Base-by-base conservation (phyloP, 148 eudicot species). In the Persicaria tinctoria region DNA sequence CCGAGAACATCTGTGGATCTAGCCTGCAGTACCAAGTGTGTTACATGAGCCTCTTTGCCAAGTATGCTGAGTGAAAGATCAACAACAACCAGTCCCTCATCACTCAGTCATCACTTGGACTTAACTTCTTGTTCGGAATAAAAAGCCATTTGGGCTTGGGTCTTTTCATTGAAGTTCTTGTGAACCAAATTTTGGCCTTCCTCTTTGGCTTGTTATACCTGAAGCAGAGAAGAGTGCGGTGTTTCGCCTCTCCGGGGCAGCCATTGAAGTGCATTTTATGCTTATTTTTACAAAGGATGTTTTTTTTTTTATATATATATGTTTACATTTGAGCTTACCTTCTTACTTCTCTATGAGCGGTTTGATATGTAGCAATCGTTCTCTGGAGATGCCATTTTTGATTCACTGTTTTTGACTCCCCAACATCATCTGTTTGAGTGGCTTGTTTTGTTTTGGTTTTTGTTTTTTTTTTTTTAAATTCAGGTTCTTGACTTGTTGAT, bases 1-100 rank as follows among this genome's bases (percentile, higher is more conserved):
- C 74, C 79, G 86, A 79, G 98, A 93, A 76, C 87, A 93, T 76
- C 74, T 88, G 77, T 87, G 87, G 89, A 82, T 77, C 78, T 90
- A 88, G 48, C 48, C 47, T 66, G 70, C 48, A 41, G 47, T 41
- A 41, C 13, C 13, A 17, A 38, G 70, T 7, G 14, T 66, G 8
- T 44, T 2, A 46, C 8, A 3, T 60, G 68, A 60, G 23, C 41
- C 45, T 59, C 20, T 59, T 59, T 18, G 38, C 11, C 23, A 59
- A 54, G 12, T 6, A 17, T 17, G 12, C 64, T 18, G 41, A 59
- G 11, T 59, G 64, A 59, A 59, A 9, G 64, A 32, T 59, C 64
- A 59, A 64, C 38, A 44, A 66, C 48, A 44, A 5, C 70, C 4
- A 66, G 47, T 13, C 48, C 18, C 70, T 3, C 0, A 44, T 41